Conservation (phyloP, 768 basidiomycete genomes). For the Saitozyma podzolica region DNA sequence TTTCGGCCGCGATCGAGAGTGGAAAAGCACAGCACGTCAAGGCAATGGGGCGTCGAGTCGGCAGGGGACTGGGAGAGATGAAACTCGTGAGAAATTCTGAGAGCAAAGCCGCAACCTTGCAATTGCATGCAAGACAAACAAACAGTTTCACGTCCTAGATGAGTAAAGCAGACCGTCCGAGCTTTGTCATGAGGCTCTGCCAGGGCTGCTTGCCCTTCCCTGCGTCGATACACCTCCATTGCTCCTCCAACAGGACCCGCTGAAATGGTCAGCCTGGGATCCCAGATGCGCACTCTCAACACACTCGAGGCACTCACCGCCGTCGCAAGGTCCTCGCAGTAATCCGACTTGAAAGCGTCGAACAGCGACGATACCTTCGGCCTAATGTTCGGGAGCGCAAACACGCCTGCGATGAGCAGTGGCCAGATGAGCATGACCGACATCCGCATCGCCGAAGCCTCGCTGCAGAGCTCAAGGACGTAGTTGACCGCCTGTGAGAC, state of each 20-base stretch:
- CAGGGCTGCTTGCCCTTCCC: constrained; percentile 25
- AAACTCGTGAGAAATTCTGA: too few relatives aligned
- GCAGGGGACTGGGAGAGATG: too few relatives aligned
- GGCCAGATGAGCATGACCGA: constrained; percentile 44
- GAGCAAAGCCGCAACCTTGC: too few relatives aligned
- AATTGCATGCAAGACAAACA: too few relatives aligned
- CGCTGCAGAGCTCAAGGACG: constrained; percentile 38
- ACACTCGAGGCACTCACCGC: constrained; percentile 22
- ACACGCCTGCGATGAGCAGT: constrained; percentile 34
- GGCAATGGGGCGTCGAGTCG: too few relatives aligned
- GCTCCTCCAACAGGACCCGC: constrained; percentile 22
- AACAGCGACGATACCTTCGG: constrained; percentile 21
- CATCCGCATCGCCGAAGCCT: constrained; percentile 38
- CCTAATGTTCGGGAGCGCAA: constrained; percentile 12
- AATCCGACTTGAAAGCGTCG: constrained; percentile 25
- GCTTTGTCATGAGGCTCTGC: constrained; percentile 25
- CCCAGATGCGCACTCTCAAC: too few relatives aligned
- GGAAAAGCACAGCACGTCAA: too few relatives aligned
- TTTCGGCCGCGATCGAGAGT: too few relatives aligned
- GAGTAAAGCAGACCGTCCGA: constrained; percentile 21
- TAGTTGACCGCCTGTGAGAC: constrained; percentile 23
- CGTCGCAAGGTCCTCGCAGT: constrained; percentile 30
- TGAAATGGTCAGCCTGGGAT: not conserved
- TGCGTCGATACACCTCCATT: constrained; percentile 25
- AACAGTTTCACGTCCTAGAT: constrained; percentile 7